These are phyloP conservation scores for Alternaria brassicae DNA, from an alignment of 2,329 filamentous ascomycete genomes.

Conservation along the genomic window DNA sequence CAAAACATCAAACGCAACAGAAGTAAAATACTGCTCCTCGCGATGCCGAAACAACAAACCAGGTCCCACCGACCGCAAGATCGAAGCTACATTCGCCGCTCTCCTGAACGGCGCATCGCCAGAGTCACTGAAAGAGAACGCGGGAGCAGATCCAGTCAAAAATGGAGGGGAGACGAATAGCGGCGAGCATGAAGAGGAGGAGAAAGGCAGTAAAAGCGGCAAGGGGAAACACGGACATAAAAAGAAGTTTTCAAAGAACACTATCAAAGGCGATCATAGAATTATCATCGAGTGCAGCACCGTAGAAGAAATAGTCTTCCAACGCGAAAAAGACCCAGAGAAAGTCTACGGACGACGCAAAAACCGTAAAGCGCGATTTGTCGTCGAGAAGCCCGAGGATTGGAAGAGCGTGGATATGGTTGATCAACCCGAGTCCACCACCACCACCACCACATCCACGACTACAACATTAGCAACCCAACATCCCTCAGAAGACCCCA, in stretches of 20 bases:
- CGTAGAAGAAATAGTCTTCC: slow-evolving; percentile 61
- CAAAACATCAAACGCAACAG: slow-evolving; percentile 42
- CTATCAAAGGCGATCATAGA: slow-evolving; percentile 59
- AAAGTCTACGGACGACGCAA: slow-evolving; percentile 56
- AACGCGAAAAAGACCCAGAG: slow-evolving; percentile 53
- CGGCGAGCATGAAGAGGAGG: neutral
- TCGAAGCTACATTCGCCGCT: slow-evolving; percentile 60
- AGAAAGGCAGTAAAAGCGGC: neutral
- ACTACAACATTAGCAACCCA: slow-evolving; percentile 2
- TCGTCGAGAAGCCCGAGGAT: slow-evolving; percentile 49
- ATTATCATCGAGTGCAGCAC: slow-evolving; percentile 59
- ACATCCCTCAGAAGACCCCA: neutral
- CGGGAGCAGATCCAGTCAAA: slow-evolving; percentile 5
- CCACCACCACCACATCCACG: neutral
- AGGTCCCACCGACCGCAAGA: slow-evolving; percentile 58
- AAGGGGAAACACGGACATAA: slow-evolving; percentile 30
- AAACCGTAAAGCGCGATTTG: slow-evolving; percentile 54
- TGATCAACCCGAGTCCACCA: slow-evolving; percentile 31
- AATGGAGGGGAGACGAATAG: neutral
- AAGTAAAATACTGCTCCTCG: slow-evolving; percentile 65
- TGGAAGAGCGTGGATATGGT: slow-evolving; percentile 57
- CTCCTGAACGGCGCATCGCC: slow-evolving; percentile 47
- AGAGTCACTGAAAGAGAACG: slow-evolving; percentile 36
- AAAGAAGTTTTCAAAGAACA: slow-evolving; percentile 34
- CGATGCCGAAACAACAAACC: slow-evolving; percentile 62